Base-by-base conservation (phyloP, 139 green algal genomes). In the Coelastrella sp. region DNA sequence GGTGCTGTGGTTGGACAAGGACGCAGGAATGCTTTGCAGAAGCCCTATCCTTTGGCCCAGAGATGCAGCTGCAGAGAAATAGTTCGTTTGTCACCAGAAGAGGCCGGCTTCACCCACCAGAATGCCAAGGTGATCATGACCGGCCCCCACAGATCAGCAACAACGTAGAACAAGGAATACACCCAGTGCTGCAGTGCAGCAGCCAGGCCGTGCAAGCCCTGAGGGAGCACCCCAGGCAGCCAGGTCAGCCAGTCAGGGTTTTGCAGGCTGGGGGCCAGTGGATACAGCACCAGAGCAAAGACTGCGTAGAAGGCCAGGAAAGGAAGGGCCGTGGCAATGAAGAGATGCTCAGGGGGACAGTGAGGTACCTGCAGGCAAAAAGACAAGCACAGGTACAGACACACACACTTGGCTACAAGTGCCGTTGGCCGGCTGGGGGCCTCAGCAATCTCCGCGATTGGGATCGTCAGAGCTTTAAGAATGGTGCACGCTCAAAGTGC, bases 91-190 rank as follows among this genome's bases (percentile, higher is more conserved):
- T 70, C 63, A 5, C 63, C 63, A 70, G 4, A 12, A 12, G 12
- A 70, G 63, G 19, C 19, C 6, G 59, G n/a, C 10, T 98, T 92
- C 93, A 96, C 96, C 27, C 95, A 97, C 97, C 97, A 99, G 95
- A 99, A 99, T 11, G 99, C 96, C 19, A 99, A 94, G 7, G 97
- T 98, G 58, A 99, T 97, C 58, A 99, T 96, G 25, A 99, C 97
- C 17, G 96, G 98, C 57, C 97, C 97, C 97, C 97, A 99, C 60
- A 99, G 93, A 95, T 99, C 97, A 10, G 95, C 96, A 94, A 98
- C 97, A 22, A 99, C 96, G 88, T 99, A 99, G 89, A 99, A 99
- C 8, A 99, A 91, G 89, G 96, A 98, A 94, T 97, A 99, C 61
- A 95, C 96, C 97, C 97, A 99, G 93, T 99, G 98, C 80, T 97